Evolutionary conservation across 352 stramenopile species (phyloP).

Genomic region (Pythium phragmiticola): DNA sequence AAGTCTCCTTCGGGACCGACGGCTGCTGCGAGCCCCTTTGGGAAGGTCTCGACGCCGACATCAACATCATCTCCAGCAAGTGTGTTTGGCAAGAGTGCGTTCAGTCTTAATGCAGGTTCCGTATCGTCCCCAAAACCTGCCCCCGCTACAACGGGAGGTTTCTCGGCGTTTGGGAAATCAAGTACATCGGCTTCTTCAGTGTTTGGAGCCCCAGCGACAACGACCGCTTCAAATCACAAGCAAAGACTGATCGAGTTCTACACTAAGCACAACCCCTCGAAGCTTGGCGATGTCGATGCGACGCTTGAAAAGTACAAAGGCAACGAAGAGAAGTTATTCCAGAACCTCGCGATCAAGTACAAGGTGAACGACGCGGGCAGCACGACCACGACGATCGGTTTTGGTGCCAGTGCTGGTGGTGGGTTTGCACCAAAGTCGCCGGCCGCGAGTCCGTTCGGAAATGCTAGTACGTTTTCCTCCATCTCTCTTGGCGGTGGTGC

Average conservation of each 20-base stretch:
- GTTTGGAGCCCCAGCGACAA: conserved; percentile 6
- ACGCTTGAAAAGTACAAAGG: conserved; percentile 90
- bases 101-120: conserved; percentile 8
- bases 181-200: conserved; percentile 2
- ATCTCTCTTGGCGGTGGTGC: conserved; percentile 32
- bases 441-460: conserved; percentile 64
- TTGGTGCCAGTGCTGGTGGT: conserved; percentile 38
- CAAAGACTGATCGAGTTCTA: conserved; percentile 89
- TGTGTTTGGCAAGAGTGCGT: conserved; percentile 20
- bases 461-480: conserved; percentile 43
- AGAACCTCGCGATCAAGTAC: conserved; percentile 74
- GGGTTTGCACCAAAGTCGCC: conserved; percentile 37
- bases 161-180: conserved; percentile 9
- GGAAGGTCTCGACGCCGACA: conserved; percentile 15
- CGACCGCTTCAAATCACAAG: conserved; percentile 34
- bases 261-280: conserved; percentile 88
- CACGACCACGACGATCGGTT: conserved; percentile 6
- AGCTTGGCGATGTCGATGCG: conserved; percentile 83
- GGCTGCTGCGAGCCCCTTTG: conserved; percentile 34
- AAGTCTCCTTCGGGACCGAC: conserved; percentile 21
- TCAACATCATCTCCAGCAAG: neutral
- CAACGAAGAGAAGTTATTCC: conserved; percentile 77
- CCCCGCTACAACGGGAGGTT: conserved; percentile 4
- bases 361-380: conserved; percentile 32
- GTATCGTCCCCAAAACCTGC: conserved; percentile 1